These are phyloP conservation scores for Hirsutella minnesotensis DNA, from an alignment of 2,329 filamentous ascomycete genomes.

Conservation along the genomic window DNA sequence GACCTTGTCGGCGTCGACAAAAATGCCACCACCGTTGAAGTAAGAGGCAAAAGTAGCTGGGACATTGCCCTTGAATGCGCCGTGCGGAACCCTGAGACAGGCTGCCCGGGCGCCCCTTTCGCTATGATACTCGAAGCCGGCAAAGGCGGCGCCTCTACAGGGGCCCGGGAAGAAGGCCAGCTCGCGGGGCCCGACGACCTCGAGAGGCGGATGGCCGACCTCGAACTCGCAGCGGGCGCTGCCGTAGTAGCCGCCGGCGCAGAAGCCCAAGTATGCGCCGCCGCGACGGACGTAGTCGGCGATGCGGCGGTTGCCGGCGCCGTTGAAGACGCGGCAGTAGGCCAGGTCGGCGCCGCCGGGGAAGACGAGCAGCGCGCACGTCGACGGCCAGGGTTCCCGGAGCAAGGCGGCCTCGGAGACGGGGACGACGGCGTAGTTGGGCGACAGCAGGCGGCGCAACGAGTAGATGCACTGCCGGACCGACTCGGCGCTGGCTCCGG, in stretches of 20 bases:
- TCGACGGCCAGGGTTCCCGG: conserved; percentile 81
- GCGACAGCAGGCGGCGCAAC: conserved; percentile 72
- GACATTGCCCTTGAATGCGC: conserved; percentile 41
- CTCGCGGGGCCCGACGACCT: conserved; percentile 78
- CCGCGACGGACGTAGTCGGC: conserved; percentile 74
- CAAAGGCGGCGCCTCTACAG: conserved; percentile 77
- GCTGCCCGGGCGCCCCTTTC: conserved; percentile 72
- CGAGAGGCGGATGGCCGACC: conserved; percentile 62
- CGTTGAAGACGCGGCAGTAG: conserved; percentile 81
- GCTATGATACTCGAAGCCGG: conserved; percentile 81
- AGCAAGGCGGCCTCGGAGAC: conserved; percentile 67
- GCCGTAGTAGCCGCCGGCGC: conserved; percentile 90
- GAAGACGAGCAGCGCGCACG: conserved; percentile 81
- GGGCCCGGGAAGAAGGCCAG: conserved; percentile 78
- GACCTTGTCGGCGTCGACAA: conserved; percentile 63
- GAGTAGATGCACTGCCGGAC: conserved; percentile 83
- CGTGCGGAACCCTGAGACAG: conserved; percentile 51
- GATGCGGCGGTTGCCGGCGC: conserved; percentile 75
- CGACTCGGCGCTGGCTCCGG: conserved; percentile 76
- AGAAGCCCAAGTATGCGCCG: conserved; percentile 81
- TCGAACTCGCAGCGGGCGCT: conserved; percentile 79
- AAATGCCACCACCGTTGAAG: conserved; percentile 90
- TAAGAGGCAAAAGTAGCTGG: conserved; percentile 62
- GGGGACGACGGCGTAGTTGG: conserved; percentile 86
- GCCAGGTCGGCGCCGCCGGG: conserved; percentile 90